phyloP scores from a whole-genome alignment of 768 basidiomycete genomes.

The Neoboletus magnificus region DNA sequence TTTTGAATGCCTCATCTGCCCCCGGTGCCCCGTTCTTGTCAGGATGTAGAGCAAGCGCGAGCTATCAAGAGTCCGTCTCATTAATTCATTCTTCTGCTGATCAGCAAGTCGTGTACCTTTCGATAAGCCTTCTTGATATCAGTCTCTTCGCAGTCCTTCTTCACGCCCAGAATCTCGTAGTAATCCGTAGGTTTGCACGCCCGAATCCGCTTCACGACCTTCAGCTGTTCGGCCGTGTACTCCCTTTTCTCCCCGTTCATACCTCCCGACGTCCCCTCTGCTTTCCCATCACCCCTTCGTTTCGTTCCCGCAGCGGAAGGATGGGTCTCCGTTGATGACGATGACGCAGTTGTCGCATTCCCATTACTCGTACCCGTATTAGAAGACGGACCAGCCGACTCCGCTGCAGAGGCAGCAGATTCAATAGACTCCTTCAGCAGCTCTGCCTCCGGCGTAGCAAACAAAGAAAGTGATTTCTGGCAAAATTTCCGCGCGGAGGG shows the following conservation, averaged over 20 bases:
- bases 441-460: conserved; percentile 71
- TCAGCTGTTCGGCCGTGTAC: conserved; percentile 80
- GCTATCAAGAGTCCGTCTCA: conserved; percentile 39
- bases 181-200: conserved; percentile 86
- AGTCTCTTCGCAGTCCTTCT: conserved; percentile 76
- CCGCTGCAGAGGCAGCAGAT: conserved; percentile 39
- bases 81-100: conserved; percentile 3
- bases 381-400: conserved; percentile 41
- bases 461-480: conserved; percentile 81
- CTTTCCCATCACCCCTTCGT: conserved; percentile 47
- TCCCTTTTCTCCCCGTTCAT: conserved; percentile 76
- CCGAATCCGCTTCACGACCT: conserved; percentile 82
- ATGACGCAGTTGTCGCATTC: conserved; percentile 38
- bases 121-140: conserved; percentile 95
- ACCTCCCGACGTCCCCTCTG: conserved; percentile 54
- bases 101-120: conserved; percentile 58
- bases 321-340: conserved; percentile 61
- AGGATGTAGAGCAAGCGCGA: conserved; percentile 86
- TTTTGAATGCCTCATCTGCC: conserved; percentile 97
- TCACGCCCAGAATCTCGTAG: conserved; percentile 84
- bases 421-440: conserved; percentile 68
- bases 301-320: conserved; percentile 71
- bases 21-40: conserved; percentile 98
- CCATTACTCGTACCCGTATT: conserved; percentile 30
- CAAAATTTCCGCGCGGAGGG: conserved; percentile 84